A percentile compares a stretch with the other conserved stretches of the same genome.
Evolutionary conservation across 2,329 filamentous ascomycete genomes (phyloP).

Genomic region (Aspergillus glaucus): DNA sequence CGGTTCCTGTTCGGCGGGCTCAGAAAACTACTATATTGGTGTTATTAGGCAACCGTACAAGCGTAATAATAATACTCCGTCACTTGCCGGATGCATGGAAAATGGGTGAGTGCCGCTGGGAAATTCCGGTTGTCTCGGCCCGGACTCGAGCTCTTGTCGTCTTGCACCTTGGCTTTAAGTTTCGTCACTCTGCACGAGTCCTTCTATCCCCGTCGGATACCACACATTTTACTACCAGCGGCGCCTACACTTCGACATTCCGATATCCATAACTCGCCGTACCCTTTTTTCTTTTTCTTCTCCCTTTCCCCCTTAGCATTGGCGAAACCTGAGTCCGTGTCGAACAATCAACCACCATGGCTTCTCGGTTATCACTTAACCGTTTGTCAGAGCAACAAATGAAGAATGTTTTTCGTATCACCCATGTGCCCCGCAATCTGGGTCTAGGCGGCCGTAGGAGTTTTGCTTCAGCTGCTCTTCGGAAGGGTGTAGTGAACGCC

Average conservation of each 20-base stretch:
- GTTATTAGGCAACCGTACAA: constrained; percentile 10
- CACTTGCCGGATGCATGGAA: constrained; percentile 19
- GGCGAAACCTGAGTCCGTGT: neutral
- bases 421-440: constrained; percentile 20
- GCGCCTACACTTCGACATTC: neutral
- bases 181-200: constrained; percentile 10
- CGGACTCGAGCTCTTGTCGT: constrained; percentile 13
- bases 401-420: constrained; percentile 22
- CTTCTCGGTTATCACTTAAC: constrained; percentile 33
- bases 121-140: constrained; percentile 26
- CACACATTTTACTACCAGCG: neutral
- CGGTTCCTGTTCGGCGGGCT: neutral
- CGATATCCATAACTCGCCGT: neutral
- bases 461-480: constrained; percentile 20
- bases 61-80: constrained; percentile 32
- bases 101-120: constrained; percentile 9
- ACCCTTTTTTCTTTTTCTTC: constrained; percentile 1
- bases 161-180: constrained; percentile 8
- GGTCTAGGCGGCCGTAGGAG: constrained; percentile 15
- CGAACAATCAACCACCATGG: constrained; percentile 21
- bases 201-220: neutral
- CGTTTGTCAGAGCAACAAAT: constrained; percentile 29
- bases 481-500: constrained; percentile 7
- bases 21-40: constrained; percentile 20
- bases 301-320: neutral